Percentiles rank a stretch among this genome's conserved stretches.
These are phyloP conservation scores for Phellinidium pouzarii DNA, from an alignment of 1,284 basidiomycete species.

Conservation along the genomic window DNA sequence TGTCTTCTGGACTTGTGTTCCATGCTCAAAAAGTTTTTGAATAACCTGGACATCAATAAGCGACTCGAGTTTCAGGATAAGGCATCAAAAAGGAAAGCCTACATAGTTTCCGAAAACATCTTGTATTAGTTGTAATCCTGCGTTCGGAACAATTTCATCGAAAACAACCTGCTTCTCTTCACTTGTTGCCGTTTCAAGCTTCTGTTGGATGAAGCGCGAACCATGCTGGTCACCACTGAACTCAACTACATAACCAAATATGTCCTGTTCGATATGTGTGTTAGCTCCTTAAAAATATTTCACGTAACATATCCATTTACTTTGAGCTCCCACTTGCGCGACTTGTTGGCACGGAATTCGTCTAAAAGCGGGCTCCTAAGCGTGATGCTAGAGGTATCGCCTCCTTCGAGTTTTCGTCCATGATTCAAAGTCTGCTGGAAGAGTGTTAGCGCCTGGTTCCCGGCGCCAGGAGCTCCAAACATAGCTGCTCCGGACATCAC, in stretches of 20 bases:
- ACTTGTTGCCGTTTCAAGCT: constrained; percentile 66
- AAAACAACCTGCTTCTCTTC: constrained; percentile 84
- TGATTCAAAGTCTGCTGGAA: constrained; percentile 37
- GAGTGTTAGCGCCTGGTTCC: constrained; percentile 30
- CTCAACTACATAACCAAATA: constrained; percentile 83
- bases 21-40: constrained; percentile 93
- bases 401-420: constrained; percentile 34
- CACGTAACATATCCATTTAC: constrained; percentile 35
- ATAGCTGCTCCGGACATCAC: constrained; percentile 36
- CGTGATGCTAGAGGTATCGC: constrained; percentile 22
- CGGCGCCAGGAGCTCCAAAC: constrained; percentile 32
- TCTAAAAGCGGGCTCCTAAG: constrained; percentile 65
- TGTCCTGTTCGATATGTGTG: constrained; percentile 53
- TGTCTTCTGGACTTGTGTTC: constrained; percentile 71
- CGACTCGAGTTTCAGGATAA: constrained; percentile 6
- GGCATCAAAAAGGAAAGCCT: constrained; percentile 25
- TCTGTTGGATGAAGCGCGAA: constrained; percentile 85
- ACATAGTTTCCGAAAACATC: constrained; percentile 98
- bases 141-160: constrained; percentile 80
- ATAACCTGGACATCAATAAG: constrained; percentile 54
- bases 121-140: constrained; percentile 75
- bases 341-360: constrained; percentile 79
- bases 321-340: constrained; percentile 73
- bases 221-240: constrained; percentile 95
- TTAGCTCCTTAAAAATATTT: constrained; percentile 20